These are phyloP conservation scores for Panellus pusillus DNA, from an alignment of 768 basidiomycete species.

Conservation along the genomic window DNA sequence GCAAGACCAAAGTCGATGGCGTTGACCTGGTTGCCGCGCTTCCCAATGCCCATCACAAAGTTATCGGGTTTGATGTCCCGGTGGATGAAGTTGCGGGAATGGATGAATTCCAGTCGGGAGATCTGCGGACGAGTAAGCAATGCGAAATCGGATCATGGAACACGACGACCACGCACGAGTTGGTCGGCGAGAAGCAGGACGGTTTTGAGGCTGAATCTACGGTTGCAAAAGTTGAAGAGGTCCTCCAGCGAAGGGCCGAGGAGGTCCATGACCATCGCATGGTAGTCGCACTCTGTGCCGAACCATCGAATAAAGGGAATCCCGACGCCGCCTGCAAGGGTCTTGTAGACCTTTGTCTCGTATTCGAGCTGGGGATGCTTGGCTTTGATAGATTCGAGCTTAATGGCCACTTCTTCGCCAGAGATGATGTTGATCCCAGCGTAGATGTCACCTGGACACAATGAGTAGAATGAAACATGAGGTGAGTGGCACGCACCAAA, in stretches of 20 bases:
- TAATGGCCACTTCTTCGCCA: slow-evolving; percentile 99
- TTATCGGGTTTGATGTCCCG: slow-evolving; percentile 99
- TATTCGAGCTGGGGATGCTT: slow-evolving; percentile 99
- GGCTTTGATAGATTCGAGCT: slow-evolving; percentile 99
- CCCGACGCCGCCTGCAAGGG: slow-evolving; percentile 97
- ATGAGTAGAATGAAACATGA: slow-evolving; percentile 13
- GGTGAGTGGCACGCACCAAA: slow-evolving; percentile 66
- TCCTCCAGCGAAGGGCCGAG: slow-evolving; percentile 91
- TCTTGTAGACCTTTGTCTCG: slow-evolving; percentile 94
- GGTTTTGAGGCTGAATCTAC: slow-evolving; percentile 97
- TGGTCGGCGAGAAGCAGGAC: slow-evolving; percentile 96
- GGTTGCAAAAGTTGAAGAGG: slow-evolving; percentile 93
- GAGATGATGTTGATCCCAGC: slow-evolving; percentile 99
- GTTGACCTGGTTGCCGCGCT: slow-evolving; percentile 99
- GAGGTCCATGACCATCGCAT: slow-evolving; percentile 98
- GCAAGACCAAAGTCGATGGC: slow-evolving; percentile 98
- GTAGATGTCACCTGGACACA: slow-evolving; percentile 86
- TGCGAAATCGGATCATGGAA: slow-evolving; percentile 19
- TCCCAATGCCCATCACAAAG: slow-evolving; percentile 99
- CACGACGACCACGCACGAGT: slow-evolving; percentile 57
- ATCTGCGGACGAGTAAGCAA: slow-evolving; percentile 55
- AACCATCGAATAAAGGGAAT: slow-evolving; percentile 98
- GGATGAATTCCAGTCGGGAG: slow-evolving; percentile 98
- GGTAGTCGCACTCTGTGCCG: slow-evolving; percentile 97
- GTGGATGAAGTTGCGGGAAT: slow-evolving; percentile 98